Evolutionary conservation across 139 green algal genomes (phyloP).

Genomic region (Coelastrella sp.): DNA sequence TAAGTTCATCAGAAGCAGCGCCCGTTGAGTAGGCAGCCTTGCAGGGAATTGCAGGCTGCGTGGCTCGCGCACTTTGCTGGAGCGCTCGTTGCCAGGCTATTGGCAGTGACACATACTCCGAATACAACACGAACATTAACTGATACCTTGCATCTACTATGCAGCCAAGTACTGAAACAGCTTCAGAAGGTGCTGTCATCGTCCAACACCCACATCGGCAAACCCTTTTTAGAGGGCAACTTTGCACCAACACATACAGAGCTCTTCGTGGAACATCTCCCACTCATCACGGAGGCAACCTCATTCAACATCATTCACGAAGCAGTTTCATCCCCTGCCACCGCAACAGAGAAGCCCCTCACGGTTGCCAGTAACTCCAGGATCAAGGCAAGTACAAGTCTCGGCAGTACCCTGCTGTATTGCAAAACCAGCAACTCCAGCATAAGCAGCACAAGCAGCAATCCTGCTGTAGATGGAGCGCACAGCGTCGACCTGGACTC

Average conservation of each 20-base stretch:
- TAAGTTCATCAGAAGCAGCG: too few relatives aligned
- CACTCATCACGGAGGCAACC: conserved; percentile 11
- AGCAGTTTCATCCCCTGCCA: too few relatives aligned
- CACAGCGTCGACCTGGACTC: neutral
- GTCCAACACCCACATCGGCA: neutral
- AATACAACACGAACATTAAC: too few relatives aligned
- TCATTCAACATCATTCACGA: too few relatives aligned
- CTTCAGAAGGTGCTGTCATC: neutral
- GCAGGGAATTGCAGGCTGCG: too few relatives aligned
- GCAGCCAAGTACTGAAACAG: neutral
- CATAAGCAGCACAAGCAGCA: neutral
- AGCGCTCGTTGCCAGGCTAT: too few relatives aligned
- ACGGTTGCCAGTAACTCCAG: neutral
- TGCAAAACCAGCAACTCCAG: neutral
- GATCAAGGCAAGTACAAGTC: neutral
- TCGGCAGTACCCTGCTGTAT: too few relatives aligned
- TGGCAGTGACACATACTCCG: too few relatives aligned
- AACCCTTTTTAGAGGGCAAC: conserved; percentile 25
- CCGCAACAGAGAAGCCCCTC: too few relatives aligned
- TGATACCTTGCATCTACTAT: too few relatives aligned
- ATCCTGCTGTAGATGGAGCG: neutral
- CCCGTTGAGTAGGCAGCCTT: too few relatives aligned
- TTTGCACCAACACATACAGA: conserved; percentile 2
- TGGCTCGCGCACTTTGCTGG: too few relatives aligned
- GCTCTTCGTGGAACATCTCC: conserved; percentile 5